Evolutionary conservation across 2,329 filamentous ascomycete genomes (phyloP).

Genomic region (Drechslera avenae): DNA sequence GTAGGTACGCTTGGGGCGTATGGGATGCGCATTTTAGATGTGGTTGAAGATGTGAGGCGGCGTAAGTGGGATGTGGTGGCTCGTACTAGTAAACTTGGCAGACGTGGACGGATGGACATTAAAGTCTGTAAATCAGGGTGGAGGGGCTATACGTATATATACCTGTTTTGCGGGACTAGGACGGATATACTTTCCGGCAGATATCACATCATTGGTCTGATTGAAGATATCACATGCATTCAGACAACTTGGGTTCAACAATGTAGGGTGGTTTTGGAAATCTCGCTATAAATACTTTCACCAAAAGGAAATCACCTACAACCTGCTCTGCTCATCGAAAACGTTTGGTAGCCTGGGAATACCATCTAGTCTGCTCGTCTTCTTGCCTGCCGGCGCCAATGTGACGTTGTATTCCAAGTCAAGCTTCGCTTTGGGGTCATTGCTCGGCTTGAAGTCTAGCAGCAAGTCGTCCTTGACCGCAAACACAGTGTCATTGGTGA

Average conservation of each 20-base stretch:
- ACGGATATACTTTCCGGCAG: constrained; percentile 10
- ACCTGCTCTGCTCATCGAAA: constrained; percentile 29
- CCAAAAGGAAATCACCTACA: constrained; percentile 25
- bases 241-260: constrained; percentile 1
- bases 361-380: constrained; percentile 39
- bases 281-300: constrained; percentile 20
- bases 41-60: constrained; percentile 10
- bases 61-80: not conserved
- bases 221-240: not conserved
- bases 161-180: constrained; percentile 5
- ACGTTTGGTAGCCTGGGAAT: constrained; percentile 40
- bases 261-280: not conserved
- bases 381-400: constrained; percentile 53
- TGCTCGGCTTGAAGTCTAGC: constrained; percentile 61
- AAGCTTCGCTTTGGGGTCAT: constrained; percentile 59
- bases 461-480: constrained; percentile 66
- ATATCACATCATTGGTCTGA: not conserved
- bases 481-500: constrained; percentile 64
- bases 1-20: constrained; percentile 58
- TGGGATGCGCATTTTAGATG: constrained; percentile 58
- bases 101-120: constrained; percentile 1
- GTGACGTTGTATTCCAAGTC: constrained; percentile 67
- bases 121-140: not conserved
- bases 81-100: not conserved
- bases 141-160: constrained; percentile 5